Evolutionary conservation across 176 grass and related monocot genomes (phyloP).

Genomic region (Elymus sibiricus): DNA sequence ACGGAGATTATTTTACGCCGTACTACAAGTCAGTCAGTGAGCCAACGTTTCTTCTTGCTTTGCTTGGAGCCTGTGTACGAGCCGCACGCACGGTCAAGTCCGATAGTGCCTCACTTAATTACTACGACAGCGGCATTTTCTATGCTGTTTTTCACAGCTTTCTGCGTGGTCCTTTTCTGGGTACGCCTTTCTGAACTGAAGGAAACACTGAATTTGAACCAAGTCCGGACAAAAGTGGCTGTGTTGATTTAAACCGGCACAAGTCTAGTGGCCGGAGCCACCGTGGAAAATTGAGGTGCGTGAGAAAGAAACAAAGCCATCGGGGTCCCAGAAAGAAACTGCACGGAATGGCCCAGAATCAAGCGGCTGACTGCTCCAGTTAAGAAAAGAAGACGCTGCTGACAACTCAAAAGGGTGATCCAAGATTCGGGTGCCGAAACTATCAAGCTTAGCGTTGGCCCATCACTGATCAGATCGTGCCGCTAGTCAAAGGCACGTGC

Average conservation of each 20-base stretch:
- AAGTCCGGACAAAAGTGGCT: neutral
- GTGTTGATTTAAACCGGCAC: neutral
- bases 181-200: neutral
- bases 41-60: neutral
- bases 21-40: neutral
- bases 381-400: no score
- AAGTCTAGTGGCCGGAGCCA: neutral
- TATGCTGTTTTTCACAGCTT: neutral
- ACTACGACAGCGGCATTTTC: slow-evolving; percentile 1
- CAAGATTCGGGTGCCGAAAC: neutral
- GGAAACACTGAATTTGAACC: neutral
- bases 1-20: neutral
- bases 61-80: slow-evolving; percentile 3
- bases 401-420: neutral
- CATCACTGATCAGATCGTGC: neutral
- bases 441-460: neutral
- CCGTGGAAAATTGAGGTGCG: slow-evolving; percentile 23
- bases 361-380: neutral
- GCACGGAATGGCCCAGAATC: neutral
- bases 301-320: neutral
- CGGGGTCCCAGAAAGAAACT: neutral
- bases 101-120: neutral
- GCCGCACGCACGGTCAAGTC: neutral
- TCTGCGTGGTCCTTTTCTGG: neutral
- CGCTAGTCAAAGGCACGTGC: slow-evolving; percentile 32